phyloP scores from a whole-genome alignment of 1,139 yeast genomes.

The Meyerozyma carpophila region DNA sequence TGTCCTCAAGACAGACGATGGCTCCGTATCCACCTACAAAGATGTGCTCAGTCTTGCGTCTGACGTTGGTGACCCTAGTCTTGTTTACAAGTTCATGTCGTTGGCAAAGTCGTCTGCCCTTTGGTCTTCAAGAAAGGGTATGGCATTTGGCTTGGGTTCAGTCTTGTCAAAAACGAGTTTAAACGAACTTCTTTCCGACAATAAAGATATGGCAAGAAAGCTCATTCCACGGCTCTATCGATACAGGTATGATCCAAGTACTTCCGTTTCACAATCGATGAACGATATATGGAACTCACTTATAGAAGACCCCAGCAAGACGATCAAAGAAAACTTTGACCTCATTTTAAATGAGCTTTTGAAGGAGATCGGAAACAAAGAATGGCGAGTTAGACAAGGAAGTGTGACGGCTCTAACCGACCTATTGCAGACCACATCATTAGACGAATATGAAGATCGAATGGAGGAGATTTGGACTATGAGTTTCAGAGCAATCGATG shows the following conservation, averaged over 20 bases:
- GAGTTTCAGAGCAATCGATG: conserved; percentile 89
- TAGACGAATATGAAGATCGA: conserved; percentile 46
- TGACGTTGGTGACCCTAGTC: conserved; percentile 92
- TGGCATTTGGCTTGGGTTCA: conserved; percentile 89
- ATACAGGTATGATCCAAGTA: conserved; percentile 80
- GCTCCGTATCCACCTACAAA: conserved; percentile 83
- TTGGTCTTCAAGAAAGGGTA: conserved; percentile 92
- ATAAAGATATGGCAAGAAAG: conserved; percentile 49
- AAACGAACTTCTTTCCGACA: conserved; percentile 53
- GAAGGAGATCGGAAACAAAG: conserved; percentile 69
- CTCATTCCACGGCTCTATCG: conserved; percentile 80
- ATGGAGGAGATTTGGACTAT: conserved; percentile 77
- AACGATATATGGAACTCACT: conserved; percentile 80
- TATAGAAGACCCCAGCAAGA: conserved; percentile 53
- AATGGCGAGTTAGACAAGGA: conserved; percentile 94
- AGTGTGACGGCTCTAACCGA: conserved; percentile 73
- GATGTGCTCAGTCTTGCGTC: conserved; percentile 82
- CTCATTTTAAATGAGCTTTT: conserved; percentile 63
- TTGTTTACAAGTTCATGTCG: conserved; percentile 92
- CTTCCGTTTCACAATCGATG: conserved; percentile 77
- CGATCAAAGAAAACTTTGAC: conserved; percentile 50
- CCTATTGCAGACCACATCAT: conserved; percentile 55
- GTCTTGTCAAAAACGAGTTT: conserved; percentile 75
- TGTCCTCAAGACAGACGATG: conserved; percentile 71
- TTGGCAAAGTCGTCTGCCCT: conserved; percentile 81